Evolutionary conservation across 495 filamentous ascomycete species (phyloP).

Genomic region (Aspergillus diversus): DNA sequence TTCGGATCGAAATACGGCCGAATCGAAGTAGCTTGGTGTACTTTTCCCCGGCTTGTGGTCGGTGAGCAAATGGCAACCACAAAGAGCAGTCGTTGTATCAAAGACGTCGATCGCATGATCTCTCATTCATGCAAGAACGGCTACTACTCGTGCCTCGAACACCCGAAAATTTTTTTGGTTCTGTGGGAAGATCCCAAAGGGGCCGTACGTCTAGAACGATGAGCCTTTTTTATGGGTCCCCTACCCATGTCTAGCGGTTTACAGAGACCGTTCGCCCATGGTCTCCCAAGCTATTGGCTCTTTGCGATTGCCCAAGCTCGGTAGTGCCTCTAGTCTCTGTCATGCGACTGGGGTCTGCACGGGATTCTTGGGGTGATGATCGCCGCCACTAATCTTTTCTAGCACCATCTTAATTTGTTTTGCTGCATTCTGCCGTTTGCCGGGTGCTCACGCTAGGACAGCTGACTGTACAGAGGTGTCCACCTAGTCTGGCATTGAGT

Average conservation of each 20-base stretch:
- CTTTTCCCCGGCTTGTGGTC: constrained; percentile 29
- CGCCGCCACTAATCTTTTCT: constrained; percentile 40
- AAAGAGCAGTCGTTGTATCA: constrained; percentile 27
- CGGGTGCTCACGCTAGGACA: constrained; percentile 45
- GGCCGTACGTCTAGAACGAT: constrained; percentile 28
- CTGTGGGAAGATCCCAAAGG: constrained; percentile 34
- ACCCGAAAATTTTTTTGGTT: constrained; percentile 16
- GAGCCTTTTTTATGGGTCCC: constrained; percentile 23
- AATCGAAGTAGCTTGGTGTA: constrained; percentile 7
- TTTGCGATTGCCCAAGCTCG: constrained; percentile 35
- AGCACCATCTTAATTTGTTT: constrained; percentile 48
- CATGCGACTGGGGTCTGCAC: constrained; percentile 48
- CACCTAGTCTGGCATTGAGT: constrained; percentile 25
- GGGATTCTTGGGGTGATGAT: constrained; percentile 41
- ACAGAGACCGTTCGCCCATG: constrained; percentile 20
- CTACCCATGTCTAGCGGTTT: constrained; percentile 22
- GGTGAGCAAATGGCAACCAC: constrained; percentile 36
- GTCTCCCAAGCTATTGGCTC: constrained; percentile 32
- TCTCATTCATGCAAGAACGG: constrained; percentile 34
- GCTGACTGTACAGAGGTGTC: constrained; percentile 42
- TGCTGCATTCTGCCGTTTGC: constrained; percentile 44
- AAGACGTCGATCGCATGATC: constrained; percentile 42
- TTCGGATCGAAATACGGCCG: constrained; percentile 18
- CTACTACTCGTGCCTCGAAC: constrained; percentile 35
- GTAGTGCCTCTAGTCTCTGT: constrained; percentile 39